A percentile compares a stretch with the other conserved stretches of the same genome.
phyloP scores from a whole-genome alignment of 192 early-diverging fungal species.

The Coemansia sp. region DNA sequence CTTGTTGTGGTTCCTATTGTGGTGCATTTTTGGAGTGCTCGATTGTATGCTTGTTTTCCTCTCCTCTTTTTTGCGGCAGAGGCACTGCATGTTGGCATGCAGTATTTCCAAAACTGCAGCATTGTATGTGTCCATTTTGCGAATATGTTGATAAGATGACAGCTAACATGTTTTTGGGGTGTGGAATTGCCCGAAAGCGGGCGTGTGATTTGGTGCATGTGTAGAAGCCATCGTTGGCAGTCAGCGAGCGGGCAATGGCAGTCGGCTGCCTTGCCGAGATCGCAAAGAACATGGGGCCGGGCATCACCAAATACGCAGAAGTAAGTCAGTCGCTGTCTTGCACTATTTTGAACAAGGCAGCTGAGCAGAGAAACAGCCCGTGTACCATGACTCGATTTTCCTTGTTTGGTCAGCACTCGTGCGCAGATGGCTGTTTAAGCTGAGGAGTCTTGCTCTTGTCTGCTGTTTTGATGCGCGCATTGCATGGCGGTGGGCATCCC shows the following conservation, averaged over 20 bases:
- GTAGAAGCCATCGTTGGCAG: conserved; percentile 64
- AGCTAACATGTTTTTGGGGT: conserved; percentile 5
- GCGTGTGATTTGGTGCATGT: conserved; percentile 1
- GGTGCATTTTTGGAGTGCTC: background rate
- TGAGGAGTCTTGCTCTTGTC: no score
- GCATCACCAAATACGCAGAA: conserved; percentile 52
- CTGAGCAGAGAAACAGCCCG: no score
- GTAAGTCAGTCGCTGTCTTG: conserved; percentile 27
- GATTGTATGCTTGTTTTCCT: conserved; percentile 10
- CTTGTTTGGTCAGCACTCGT: no score
- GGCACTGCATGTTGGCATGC: conserved; percentile 6
- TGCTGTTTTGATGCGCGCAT: background rate
- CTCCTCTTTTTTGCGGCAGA: conserved; percentile 1
- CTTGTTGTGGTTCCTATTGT: conserved; percentile 7
- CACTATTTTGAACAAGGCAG: background rate
- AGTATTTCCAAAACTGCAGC: conserved; percentile 1
- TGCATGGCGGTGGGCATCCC: background rate
- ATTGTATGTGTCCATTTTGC: conserved; percentile 8
- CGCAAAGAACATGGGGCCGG: conserved; percentile 57
- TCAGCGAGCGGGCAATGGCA: conserved; percentile 85
- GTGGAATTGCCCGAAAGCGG: background rate
- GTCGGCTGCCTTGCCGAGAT: conserved; percentile 85
- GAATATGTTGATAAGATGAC: background rate
- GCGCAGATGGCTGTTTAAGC: no score
- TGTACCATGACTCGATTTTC: no score